Evolutionary conservation across 441 rosid species (phyloP).

Genomic region (Jatropha multifida): DNA sequence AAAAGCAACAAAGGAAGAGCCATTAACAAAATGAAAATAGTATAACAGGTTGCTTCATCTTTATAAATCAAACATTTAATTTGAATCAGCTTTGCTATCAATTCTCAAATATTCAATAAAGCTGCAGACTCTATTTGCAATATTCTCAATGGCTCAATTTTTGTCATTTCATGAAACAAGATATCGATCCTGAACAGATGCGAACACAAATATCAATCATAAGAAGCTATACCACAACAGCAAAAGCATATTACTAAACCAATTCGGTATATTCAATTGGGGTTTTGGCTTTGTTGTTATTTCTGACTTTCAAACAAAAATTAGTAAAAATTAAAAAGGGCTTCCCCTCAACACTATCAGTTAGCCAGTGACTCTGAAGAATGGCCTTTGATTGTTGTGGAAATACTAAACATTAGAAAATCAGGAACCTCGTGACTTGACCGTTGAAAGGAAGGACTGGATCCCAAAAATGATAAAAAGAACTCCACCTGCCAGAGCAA

Average conservation of each 20-base stretch:
- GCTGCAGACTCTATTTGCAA: neutral
- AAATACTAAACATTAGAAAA: constrained; percentile 26
- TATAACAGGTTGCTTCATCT: constrained; percentile 2
- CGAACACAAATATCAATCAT: constrained; percentile 5
- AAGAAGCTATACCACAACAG: neutral
- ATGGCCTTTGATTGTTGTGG: neutral
- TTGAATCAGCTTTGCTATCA: constrained; percentile 13
- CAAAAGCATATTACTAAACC: neutral
- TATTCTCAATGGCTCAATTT: neutral
- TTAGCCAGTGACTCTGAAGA: neutral
- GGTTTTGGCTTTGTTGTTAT: neutral
- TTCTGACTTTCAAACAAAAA: neutral
- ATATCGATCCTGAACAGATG: constrained; percentile 12
- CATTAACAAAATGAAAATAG: neutral
- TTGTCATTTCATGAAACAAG: constrained; percentile 2
- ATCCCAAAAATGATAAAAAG: constrained; percentile 87
- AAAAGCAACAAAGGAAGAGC: constrained; percentile 1
- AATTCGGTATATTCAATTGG: neutral
- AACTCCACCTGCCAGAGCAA: constrained; percentile 84
- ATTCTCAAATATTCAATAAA: constrained; percentile 17
- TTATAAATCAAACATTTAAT: neutral
- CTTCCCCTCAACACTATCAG: too few species aligned
- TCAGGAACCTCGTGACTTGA: constrained; percentile 30
- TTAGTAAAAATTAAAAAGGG: neutral
- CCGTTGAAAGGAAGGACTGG: constrained; percentile 76